phyloP scores from a whole-genome alignment of 2,329 filamentous ascomycete species.

The Volutella citrinella region DNA sequence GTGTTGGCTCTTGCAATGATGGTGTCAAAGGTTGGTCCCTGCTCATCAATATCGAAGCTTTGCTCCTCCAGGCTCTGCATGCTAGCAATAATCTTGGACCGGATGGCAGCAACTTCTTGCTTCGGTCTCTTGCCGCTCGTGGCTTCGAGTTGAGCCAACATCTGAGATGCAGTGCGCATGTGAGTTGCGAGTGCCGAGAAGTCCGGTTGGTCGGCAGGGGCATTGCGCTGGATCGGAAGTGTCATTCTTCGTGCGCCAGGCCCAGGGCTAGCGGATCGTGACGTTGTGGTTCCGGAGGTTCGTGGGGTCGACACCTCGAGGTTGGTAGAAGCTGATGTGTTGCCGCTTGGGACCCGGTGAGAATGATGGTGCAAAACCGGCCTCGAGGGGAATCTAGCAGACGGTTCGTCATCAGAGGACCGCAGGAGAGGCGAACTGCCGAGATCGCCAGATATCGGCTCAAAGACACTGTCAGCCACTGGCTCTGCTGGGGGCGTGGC shows the following conservation, averaged over 20 bases:
- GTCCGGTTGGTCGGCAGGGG: conserved; percentile 67
- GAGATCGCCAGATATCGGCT: conserved; percentile 76
- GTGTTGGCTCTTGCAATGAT: conserved; percentile 77
- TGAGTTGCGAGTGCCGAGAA: conserved; percentile 81
- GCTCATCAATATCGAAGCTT: conserved; percentile 74
- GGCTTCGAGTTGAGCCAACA: conserved; percentile 79
- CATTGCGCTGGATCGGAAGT: conserved; percentile 52
- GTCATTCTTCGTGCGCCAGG: conserved; percentile 56
- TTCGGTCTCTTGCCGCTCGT: conserved; percentile 77
- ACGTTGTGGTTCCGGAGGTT: conserved; percentile 65
- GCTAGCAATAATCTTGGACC: conserved; percentile 83
- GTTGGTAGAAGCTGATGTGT: conserved; percentile 56
- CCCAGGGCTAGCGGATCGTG: conserved; percentile 66
- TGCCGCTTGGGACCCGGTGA: conserved; percentile 59
- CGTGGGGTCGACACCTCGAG: conserved; percentile 64
- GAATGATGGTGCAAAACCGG: conserved; percentile 29
- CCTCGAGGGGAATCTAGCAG: conserved; percentile 26
- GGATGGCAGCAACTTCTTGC: conserved; percentile 78
- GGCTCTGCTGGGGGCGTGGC: conserved; percentile 39
- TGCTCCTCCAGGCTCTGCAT: conserved; percentile 88
- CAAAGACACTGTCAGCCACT: conserved; percentile 71
- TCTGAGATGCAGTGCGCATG: conserved; percentile 83
- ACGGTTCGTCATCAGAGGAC: conserved; percentile 48
- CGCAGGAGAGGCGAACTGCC: conserved; percentile 70
- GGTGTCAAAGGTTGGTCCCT: conserved; percentile 73